phyloP scores from a whole-genome alignment of 73 alveolate species.

The Tetrahymena elliotti region DNA sequence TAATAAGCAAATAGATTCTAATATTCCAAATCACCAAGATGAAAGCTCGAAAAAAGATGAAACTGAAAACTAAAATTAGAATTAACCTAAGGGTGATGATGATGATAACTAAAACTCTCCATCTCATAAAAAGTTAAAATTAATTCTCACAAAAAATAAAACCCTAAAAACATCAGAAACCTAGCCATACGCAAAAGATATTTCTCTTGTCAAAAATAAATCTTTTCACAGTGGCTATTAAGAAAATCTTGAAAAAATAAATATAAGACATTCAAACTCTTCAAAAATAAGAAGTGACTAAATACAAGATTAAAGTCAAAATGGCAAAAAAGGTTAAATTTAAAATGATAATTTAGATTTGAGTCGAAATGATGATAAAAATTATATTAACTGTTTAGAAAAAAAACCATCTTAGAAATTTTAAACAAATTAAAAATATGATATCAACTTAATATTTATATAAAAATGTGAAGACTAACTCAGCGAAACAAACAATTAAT shows the following conservation, averaged over 20 bases:
- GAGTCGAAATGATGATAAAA: no score
- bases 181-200: not conserved
- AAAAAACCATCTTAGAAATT: no score
- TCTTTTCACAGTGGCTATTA: not conserved
- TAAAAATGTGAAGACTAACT: not conserved
- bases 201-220: not conserved
- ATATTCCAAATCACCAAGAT: not conserved
- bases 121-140: not conserved
- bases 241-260: not conserved
- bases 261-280: no score
- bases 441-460: no score
- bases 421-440: not conserved
- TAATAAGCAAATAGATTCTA: not conserved
- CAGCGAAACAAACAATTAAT: not conserved
- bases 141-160: not conserved
- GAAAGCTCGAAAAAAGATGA: not conserved
- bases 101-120: not conserved
- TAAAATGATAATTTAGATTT: no score
- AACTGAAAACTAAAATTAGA: not conserved
- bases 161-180: not conserved
- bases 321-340: no score
- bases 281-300: not conserved
- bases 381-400: no score
- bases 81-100: not conserved
- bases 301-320: no score